Percentiles rank a stretch among this genome's conserved stretches.
These are phyloP conservation scores for Rickenella mellea DNA, from an alignment of 768 basidiomycete genomes.

Conservation along the genomic window DNA sequence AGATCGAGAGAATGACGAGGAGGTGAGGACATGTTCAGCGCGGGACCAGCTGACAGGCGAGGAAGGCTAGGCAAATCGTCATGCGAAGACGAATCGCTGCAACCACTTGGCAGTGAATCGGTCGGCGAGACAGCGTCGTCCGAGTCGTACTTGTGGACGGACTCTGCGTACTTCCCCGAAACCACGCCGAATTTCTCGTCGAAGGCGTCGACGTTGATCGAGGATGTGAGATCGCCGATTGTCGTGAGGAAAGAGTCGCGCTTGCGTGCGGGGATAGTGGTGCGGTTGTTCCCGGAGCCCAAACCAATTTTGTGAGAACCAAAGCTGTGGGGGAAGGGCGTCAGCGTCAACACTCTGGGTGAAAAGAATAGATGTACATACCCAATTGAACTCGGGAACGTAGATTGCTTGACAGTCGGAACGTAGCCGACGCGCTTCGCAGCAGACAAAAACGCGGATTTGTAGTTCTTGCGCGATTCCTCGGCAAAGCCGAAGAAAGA, in stretches of 20 bases:
- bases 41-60: too few species aligned
- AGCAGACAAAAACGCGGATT: neutral
- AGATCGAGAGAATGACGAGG: too few species aligned
- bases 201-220: neutral
- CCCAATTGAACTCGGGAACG: neutral
- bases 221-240: neutral
- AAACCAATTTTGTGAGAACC: neutral
- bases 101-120: too few species aligned
- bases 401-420: neutral
- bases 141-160: too few species aligned
- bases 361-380: too few species aligned
- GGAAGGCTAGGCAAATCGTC: too few species aligned
- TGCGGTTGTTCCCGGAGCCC: neutral
- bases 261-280: neutral
- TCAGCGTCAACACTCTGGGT: too few species aligned
- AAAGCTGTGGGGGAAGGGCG: neutral
- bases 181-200: too few species aligned
- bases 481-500: slow-evolving; percentile 10
- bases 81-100: too few species aligned
- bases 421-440: slow-evolving; percentile 2
- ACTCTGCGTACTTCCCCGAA: too few species aligned
- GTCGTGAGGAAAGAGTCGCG: neutral
- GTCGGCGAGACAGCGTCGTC: too few species aligned
- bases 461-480: slow-evolving; percentile 13
- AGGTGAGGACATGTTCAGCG: too few species aligned